phyloP scores from a whole-genome alignment of 805 yeast species.

The Saccharomycopsis capsularis region DNA sequence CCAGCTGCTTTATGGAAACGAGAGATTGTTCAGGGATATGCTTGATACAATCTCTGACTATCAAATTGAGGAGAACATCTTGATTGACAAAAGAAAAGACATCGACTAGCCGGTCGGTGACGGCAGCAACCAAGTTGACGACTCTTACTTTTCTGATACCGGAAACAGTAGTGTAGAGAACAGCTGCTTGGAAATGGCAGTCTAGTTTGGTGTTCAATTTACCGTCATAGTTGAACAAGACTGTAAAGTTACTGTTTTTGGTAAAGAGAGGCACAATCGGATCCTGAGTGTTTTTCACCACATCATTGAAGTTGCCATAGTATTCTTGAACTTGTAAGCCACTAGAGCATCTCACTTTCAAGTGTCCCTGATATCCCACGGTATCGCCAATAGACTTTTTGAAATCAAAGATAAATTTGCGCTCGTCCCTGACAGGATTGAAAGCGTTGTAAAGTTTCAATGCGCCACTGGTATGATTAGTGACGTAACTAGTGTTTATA shows the following conservation, averaged over 20 bases:
- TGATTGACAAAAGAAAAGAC: conserved; percentile 78
- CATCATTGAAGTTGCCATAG: conserved; percentile 50
- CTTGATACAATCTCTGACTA: conserved; percentile 43
- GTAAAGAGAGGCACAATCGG: conserved; percentile 64
- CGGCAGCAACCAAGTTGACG: conserved; percentile 76
- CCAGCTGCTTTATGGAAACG: conserved; percentile 43
- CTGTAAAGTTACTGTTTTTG: conserved; percentile 59
- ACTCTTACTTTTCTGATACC: conserved; percentile 84
- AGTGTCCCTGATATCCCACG: conserved; percentile 70
- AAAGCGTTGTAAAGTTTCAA: conserved; percentile 62
- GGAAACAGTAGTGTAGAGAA: conserved; percentile 68
- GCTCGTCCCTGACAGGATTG: conserved; percentile 61
- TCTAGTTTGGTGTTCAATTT: conserved; percentile 62
- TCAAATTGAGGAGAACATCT: conserved; percentile 49
- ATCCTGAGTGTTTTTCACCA: conserved; percentile 35
- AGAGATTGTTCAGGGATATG: conserved; percentile 38
- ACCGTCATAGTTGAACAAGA: conserved; percentile 72
- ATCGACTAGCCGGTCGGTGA: conserved; percentile 63
- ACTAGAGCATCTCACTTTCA: conserved; percentile 79
- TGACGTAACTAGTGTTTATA: conserved; percentile 61
- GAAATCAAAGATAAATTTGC: conserved; percentile 54
- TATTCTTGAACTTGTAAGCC: conserved; percentile 78
- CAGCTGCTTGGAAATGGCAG: conserved; percentile 86
- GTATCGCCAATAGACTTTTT: conserved; percentile 43
- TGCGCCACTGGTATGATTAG: conserved; percentile 64